phyloP scores from a whole-genome alignment of 2,329 filamentous ascomycete genomes.

The Colletotrichum sp. region DNA sequence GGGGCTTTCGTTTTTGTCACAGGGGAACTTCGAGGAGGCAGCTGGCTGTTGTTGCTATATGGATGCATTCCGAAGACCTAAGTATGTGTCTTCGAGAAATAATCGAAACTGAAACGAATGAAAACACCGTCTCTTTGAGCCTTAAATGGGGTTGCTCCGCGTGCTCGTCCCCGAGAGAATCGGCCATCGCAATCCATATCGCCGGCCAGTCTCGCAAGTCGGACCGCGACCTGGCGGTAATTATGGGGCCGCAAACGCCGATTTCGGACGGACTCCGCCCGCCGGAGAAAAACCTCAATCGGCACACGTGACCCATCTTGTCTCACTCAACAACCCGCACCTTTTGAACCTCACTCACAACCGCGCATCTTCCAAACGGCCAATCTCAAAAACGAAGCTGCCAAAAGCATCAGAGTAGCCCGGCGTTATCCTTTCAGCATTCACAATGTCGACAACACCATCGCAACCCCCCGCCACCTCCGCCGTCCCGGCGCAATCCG shows the following conservation, averaged over 20 bases:
- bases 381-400: neutral
- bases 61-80: neutral
- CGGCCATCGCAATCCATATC: neutral
- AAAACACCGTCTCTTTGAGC: neutral
- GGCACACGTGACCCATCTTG: constrained; percentile 1
- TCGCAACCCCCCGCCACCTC: neutral
- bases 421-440: neutral
- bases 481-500: constrained; percentile 8
- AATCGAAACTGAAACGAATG: fast-evolving
- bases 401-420: neutral
- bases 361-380: neutral
- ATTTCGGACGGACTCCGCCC: constrained; percentile 17
- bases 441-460: constrained; percentile 1
- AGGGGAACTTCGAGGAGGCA: neutral
- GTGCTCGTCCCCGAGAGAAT: neutral
- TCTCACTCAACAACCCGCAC: constrained; percentile 8
- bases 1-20: fast-evolving
- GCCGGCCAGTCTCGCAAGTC: neutral
- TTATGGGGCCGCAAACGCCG: neutral
- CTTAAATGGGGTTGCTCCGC: fast-evolving
- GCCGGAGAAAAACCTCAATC: constrained; percentile 1
- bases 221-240: neutral
- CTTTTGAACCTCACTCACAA: neutral
- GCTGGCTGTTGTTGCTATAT: neutral
- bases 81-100: fast-evolving